Percentiles rank a stretch among this genome's conserved stretches.
phyloP scores from a whole-genome alignment of 192 early-diverging fungal species.

The Oehlia diaphana region DNA sequence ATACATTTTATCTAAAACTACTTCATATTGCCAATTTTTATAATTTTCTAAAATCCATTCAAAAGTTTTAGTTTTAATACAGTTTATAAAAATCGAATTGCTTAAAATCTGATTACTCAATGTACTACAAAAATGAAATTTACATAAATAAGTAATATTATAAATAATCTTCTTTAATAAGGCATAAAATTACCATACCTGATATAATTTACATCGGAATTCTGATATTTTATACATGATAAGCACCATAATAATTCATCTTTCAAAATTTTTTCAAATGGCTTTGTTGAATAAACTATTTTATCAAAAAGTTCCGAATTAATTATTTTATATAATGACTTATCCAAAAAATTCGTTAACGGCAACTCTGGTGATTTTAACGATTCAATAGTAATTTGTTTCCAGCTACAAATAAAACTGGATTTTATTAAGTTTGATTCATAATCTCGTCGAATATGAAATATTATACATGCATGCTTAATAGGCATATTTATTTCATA shows the following conservation, averaged over 20 bases:
- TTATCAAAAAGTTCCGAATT: not conserved
- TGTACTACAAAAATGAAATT: not conserved
- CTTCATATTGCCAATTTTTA: not conserved
- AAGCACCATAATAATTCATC: not conserved
- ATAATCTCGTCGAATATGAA: not conserved
- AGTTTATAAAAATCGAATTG: not conserved
- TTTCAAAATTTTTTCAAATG: not conserved
- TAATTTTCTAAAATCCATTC: not conserved
- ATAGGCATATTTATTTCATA: not conserved
- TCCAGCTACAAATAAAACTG: not conserved
- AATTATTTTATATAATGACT: not conserved
- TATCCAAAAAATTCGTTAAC: not conserved
- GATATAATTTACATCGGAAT: not conserved
- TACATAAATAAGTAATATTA: not conserved
- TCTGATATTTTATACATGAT: not conserved
- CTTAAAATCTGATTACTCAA: not conserved
- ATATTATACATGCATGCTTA: not conserved
- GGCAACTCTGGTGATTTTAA: not conserved
- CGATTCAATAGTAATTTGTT: not conserved
- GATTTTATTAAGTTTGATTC: not conserved
- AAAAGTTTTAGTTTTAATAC: not conserved
- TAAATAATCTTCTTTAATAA: not conserved
- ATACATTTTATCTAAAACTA: not conserved
- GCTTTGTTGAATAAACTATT: not conserved
- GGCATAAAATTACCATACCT: not conserved